Conservation (phyloP, 805 yeast species). For the Candida quercuum region DNA sequence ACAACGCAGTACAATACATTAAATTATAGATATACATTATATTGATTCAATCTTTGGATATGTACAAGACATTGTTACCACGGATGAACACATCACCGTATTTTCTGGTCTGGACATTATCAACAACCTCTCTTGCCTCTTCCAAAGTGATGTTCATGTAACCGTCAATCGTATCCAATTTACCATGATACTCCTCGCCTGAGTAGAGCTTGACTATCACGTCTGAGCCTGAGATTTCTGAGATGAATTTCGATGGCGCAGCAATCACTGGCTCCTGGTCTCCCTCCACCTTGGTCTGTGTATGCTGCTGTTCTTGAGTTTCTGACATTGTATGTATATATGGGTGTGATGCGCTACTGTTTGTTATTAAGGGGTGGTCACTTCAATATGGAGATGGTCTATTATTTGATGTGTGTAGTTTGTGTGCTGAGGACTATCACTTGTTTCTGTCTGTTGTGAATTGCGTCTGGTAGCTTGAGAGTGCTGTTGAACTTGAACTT, state of each 20-base stretch:
- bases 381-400: too few relatives aligned
- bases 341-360: too few relatives aligned
- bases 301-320: conserved; percentile 8
- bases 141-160: conserved; percentile 92
- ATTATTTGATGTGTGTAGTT: too few relatives aligned
- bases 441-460: too few relatives aligned
- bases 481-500: too few relatives aligned
- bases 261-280: too few relatives aligned
- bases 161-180: conserved; percentile 87
- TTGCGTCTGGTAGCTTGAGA: too few relatives aligned
- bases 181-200: conserved; percentile 80
- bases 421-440: too few relatives aligned
- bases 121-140: conserved; percentile 61
- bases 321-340: too few relatives aligned
- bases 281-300: conserved; percentile 8
- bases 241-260: conserved; percentile 74
- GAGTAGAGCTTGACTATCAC: conserved; percentile 83
- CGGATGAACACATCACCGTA: conserved; percentile 82
- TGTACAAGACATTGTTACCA: conserved; percentile 51
- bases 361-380: background rate
- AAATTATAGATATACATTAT: too few relatives aligned
- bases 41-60: background rate
- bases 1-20: too few relatives aligned
- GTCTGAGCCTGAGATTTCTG: conserved; percentile 70
- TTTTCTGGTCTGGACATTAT: conserved; percentile 41